phyloP scores from a whole-genome alignment of 129 eudicot species.

The Ambrosia artemisiifolia region DNA sequence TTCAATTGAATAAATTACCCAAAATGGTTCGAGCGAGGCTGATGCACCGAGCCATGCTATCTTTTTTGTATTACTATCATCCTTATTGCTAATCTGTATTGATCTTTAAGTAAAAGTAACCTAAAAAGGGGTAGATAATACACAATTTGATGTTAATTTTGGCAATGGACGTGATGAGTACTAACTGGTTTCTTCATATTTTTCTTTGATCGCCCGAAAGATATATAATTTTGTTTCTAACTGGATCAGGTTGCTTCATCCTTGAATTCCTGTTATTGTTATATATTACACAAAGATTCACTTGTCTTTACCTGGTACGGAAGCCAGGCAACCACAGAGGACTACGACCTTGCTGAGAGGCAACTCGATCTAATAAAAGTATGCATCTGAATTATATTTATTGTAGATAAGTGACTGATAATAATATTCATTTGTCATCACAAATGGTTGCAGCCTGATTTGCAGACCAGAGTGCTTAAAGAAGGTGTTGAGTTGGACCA shows the following conservation, averaged over 20 bases:
- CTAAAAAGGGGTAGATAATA: too few relatives aligned
- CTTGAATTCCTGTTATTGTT: slow-evolving; percentile 81
- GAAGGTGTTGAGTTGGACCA: slow-evolving; percentile 82
- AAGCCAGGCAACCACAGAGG: slow-evolving; percentile 58
- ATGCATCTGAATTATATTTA: neutral
- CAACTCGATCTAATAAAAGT: slow-evolving; percentile 56
- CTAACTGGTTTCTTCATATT: neutral
- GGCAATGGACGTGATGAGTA: too few relatives aligned
- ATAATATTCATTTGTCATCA: slow-evolving; percentile 9
- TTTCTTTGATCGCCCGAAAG: neutral
- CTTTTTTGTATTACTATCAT: too few relatives aligned
- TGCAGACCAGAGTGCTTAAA: slow-evolving; percentile 60
- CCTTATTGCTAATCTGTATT: too few relatives aligned
- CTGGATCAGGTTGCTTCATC: slow-evolving; percentile 70
- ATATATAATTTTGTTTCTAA: slow-evolving; percentile 8
- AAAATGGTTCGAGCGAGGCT: too few relatives aligned
- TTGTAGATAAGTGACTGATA: neutral
- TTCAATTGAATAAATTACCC: too few relatives aligned
- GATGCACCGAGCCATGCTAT: too few relatives aligned
- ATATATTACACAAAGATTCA: slow-evolving; percentile 76
- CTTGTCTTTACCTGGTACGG: slow-evolving; percentile 71
- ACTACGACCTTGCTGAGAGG: slow-evolving; percentile 86
- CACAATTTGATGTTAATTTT: too few relatives aligned
- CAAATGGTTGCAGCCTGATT: slow-evolving; percentile 67
- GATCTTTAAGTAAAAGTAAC: too few relatives aligned